These are phyloP conservation scores for Syzygium jambos DNA, from an alignment of 345 rosid genomes.

Conservation along the genomic window DNA sequence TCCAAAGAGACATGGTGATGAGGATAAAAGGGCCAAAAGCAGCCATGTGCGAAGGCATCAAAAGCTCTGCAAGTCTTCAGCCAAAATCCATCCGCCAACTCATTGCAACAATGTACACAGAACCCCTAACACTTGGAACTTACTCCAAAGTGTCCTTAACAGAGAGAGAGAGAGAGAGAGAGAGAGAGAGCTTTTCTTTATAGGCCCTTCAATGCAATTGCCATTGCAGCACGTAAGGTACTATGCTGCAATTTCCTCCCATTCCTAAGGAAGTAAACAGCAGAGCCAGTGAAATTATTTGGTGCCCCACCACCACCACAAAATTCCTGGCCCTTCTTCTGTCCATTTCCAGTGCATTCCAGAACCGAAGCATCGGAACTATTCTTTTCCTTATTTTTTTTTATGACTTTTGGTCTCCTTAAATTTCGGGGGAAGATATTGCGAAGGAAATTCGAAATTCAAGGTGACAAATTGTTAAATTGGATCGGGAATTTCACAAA, in stretches of 20 bases:
- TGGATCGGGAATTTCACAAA: neutral
- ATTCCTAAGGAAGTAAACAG: neutral
- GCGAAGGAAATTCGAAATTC: neutral
- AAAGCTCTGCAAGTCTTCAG: neutral
- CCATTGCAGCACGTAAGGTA: neutral
- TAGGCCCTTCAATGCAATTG: neutral
- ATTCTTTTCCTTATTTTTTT: neutral
- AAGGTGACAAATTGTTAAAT: neutral
- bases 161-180: neutral
- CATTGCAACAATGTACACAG: neutral
- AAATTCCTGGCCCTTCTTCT: neutral
- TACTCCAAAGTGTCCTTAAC: neutral
- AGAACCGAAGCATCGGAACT: neutral
- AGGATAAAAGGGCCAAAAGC: neutral
- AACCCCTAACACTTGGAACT: neutral
- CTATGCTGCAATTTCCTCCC: neutral
- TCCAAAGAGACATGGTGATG: neutral
- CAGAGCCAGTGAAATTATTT: neutral
- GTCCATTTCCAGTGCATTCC: neutral
- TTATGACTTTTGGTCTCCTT: neutral
- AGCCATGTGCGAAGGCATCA: neutral
- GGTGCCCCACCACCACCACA: neutral
- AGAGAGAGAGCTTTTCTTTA: neutral
- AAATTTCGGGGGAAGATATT: neutral
- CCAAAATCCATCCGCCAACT: neutral